These are phyloP conservation scores for Chaetomiaceae sp. DNA, from an alignment of 2,329 filamentous ascomycete genomes.

Conservation along the genomic window DNA sequence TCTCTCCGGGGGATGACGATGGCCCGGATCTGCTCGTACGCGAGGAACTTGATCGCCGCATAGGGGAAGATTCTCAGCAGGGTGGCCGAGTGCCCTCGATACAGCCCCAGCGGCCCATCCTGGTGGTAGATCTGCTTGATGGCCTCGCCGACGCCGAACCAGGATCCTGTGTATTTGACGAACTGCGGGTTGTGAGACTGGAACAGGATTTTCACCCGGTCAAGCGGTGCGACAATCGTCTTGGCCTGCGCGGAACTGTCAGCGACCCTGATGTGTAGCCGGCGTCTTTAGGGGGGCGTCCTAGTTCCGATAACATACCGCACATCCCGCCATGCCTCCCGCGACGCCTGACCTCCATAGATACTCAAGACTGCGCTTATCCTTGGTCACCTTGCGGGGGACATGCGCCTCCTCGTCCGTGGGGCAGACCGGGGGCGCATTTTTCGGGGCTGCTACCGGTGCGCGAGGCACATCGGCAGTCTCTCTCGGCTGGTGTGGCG, in stretches of 20 bases:
- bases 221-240: slow-evolving; percentile 89
- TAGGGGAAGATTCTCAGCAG: slow-evolving; percentile 94
- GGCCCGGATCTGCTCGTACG: slow-evolving; percentile 91
- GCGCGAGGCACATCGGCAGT: slow-evolving; percentile 5
- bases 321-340: slow-evolving; percentile 86
- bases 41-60: slow-evolving; percentile 94
- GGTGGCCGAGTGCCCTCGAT: slow-evolving; percentile 90
- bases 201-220: slow-evolving; percentile 98
- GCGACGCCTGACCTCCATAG: slow-evolving; percentile 77
- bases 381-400: slow-evolving; percentile 43
- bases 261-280: slow-evolving; percentile 6
- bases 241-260: slow-evolving; percentile 62
- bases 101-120: slow-evolving; percentile 73
- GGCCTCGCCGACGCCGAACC: slow-evolving; percentile 76
- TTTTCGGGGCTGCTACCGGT: slow-evolving; percentile 31
- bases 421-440: slow-evolving; percentile 41
- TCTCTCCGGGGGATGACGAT: slow-evolving; percentile 64
- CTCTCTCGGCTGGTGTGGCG: slow-evolving; percentile 36
- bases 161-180: slow-evolving; percentile 84
- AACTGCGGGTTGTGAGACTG: slow-evolving; percentile 93
- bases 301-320: slow-evolving; percentile 67
- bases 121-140: slow-evolving; percentile 75
- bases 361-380: slow-evolving; percentile 78
- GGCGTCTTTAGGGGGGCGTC: background rate
- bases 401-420: slow-evolving; percentile 49